Evolutionary conservation across 495 filamentous ascomycete species (phyloP), one percentile per base, ranked within the genome.

Genomic region (Symbiotaphrina buchneri): DNA sequence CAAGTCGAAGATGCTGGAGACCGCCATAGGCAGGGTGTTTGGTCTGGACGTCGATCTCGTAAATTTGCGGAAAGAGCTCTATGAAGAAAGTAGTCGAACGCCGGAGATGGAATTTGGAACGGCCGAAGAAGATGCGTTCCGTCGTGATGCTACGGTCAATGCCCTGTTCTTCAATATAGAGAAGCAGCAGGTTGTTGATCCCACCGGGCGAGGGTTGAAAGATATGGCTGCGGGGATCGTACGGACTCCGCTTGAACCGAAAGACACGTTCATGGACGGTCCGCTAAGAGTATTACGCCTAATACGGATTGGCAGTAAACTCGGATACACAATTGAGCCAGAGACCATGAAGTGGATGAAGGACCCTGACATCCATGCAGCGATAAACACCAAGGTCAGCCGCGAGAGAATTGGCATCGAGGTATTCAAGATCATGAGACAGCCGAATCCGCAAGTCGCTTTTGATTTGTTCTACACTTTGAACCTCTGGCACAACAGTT

Each of bases 1-100:
- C 40, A 93, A 92, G 51, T 90, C 79, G 11, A 97, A 97, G 54
- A 81, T 94, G 47, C 60, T 97, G 17, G 87, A 87, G 51, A 94
- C 87, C 0, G 77, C 75, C 7, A 91, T 78, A 2, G 82, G 71
- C 2, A 74, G 58, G 38, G 65, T 97, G 18, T 71, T 91, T 38
- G 83, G 79, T 1, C 54, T 91, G 21, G 84, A 94, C 41, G 62
- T 94, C 11, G 87, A 97, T 40, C 64, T 97, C 41, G 87, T 97
- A 25, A 94, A 97, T 47, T 54, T 97, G 34, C 64, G 87, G 21
- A 85, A 82, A 45, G 87, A 97, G 53, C 76, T 72, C 10, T 97
- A 97, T 40, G 58, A 65, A 2, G 65, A 75, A 6, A 71, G 81
- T 14, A 92, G 79, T 45, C 66, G 87, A 13, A 91, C 83, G 43